A percentile compares a stretch with the other conserved stretches of the same genome.
These are phyloP conservation scores for Sordariomycetes sp. DNA, from an alignment of 2,329 filamentous ascomycete species.

Conservation along the genomic window DNA sequence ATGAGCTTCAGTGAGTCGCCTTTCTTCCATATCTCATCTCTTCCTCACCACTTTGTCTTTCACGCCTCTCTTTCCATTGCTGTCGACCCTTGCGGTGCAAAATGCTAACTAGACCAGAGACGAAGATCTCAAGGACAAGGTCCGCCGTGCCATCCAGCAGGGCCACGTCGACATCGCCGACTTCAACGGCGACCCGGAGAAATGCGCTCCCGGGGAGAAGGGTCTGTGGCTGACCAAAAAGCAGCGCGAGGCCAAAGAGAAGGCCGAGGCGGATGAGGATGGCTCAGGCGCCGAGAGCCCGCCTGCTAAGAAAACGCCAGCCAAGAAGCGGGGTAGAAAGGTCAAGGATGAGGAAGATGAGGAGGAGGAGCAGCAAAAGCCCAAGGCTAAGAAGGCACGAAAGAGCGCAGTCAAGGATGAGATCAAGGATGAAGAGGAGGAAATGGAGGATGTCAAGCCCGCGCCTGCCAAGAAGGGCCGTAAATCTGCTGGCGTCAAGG, in stretches of 20 bases:
- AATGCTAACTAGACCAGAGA: too few relatives aligned
- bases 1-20: constrained; percentile 53
- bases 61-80: too few relatives aligned
- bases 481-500: constrained; percentile 12
- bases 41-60: too few relatives aligned
- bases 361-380: constrained; percentile 2
- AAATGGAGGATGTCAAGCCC: background rate
- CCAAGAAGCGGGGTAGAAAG: too few relatives aligned
- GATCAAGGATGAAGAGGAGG: constrained; percentile 1
- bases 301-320: too few relatives aligned
- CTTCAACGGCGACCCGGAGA: constrained; percentile 73
- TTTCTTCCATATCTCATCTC: background rate
- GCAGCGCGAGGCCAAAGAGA: constrained; percentile 24
- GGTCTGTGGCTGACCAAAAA: constrained; percentile 46
- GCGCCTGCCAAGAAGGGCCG: constrained; percentile 2
- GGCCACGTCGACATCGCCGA: constrained; percentile 80
- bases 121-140: constrained; percentile 60
- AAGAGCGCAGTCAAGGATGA: background rate
- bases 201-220: constrained; percentile 58
- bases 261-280: constrained; percentile 20
- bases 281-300: constrained; percentile 22
- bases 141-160: constrained; percentile 61
- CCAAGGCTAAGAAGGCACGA: constrained; percentile 5
- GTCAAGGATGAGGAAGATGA: constrained; percentile 2
- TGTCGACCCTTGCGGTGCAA: too few relatives aligned